Base-by-base conservation (phyloP, 352 stramenopile species). In the Phytophthora sojae region DNA sequence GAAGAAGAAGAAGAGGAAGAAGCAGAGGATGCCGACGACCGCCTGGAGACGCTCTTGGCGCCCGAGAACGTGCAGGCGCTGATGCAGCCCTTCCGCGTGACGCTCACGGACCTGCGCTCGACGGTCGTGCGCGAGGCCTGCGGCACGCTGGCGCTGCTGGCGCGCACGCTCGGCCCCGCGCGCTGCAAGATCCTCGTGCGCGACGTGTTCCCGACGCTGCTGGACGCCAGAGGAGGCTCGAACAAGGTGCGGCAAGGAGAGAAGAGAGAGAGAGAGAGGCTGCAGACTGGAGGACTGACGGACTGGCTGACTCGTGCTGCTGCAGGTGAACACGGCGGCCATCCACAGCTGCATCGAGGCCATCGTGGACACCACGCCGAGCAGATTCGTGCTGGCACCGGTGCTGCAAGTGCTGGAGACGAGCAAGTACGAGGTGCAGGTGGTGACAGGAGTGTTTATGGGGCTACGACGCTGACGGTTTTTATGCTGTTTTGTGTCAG, bases 41-140 rank as follows among this genome's bases (percentile, higher is more conserved):
- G 51, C 29, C n/a, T 49, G 9, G 29, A 4, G 12, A 54, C 42
- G 30, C 67, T 89, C 15, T 88, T 91, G 47, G 57, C 76, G 4
- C 52, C 68, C 1, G 83, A 91, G 60, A 89, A 85, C 45, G 61
- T 91, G 37, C 81, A 89, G 66, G 58, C 68, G 29, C 80, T 91
- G 29, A 81, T 70, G 58, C 79, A 84, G 67, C 81, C 81, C n/a
- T 88, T 91, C 66, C 83, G 83, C 50, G 64, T 67, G n/a, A 88
- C 79, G 25, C 52, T 91, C 17, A 63, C 80, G 39, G 81, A 92
- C 25, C 68, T 92, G 57, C 77, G 85, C 58, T 89, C 82, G 2
- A 75, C 79, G 12, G 84, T 92, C 17, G 81, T 92, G 23, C 90
- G 89, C 35, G 84, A 89, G 55, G 82, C 77, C 7, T 91, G 85